phyloP scores from a whole-genome alignment of 345 rosid genomes.

The Hevea brasiliensis region DNA sequence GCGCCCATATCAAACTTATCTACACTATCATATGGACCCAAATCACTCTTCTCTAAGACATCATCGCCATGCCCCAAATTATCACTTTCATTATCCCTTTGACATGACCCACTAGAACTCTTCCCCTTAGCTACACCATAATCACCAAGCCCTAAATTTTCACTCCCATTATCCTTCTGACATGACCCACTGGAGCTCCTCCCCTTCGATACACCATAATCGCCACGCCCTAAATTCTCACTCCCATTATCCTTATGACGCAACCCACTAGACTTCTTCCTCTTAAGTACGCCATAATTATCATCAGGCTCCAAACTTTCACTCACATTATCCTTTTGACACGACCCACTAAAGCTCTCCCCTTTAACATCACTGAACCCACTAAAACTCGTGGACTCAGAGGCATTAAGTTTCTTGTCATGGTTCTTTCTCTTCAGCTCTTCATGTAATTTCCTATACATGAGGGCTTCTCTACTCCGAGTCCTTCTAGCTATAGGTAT shows the following conservation, averaged over 20 bases:
- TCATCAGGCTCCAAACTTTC: neutral
- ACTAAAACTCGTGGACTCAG: neutral
- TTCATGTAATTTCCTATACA: neutral
- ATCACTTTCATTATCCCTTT: neutral
- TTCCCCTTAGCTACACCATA: neutral
- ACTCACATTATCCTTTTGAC: neutral
- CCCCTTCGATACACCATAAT: neutral
- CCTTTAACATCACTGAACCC: neutral
- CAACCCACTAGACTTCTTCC: neutral
- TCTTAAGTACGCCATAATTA: too few relatives aligned
- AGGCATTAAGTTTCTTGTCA: neutral
- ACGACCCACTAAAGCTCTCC: neutral
- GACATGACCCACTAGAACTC: neutral
- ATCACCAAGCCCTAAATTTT: neutral
- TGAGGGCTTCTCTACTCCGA: neutral
- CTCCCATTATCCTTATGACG: neutral
- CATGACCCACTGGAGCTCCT: neutral
- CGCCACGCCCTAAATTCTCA: neutral
- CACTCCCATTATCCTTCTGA: neutral
- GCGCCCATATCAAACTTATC: neutral
- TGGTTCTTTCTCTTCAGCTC: neutral
- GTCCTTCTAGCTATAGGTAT: slow-evolving; percentile 1
- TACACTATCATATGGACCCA: neutral
- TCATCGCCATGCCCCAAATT: neutral
- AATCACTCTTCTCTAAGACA: neutral